Conservation (phyloP, 441 rosid species). For the Gossypium trilobum region DNA sequence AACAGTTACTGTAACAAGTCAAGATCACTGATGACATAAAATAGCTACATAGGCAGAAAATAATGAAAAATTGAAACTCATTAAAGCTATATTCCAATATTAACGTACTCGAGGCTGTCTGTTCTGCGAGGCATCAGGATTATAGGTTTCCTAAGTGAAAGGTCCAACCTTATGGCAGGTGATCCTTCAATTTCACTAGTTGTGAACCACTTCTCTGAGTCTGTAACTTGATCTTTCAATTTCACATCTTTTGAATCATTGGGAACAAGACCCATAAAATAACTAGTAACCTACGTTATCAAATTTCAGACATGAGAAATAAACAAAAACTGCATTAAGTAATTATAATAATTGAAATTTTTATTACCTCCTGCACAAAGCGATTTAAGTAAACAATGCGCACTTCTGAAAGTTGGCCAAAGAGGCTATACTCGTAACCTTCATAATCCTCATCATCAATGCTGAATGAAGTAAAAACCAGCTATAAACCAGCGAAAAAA, state of each 20-base stretch:
- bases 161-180: slow-evolving; percentile 84
- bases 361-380: slow-evolving; percentile 85
- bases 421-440: slow-evolving; percentile 83
- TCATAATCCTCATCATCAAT: slow-evolving; percentile 74
- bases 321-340: slow-evolving; percentile 12
- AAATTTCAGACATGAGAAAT: slow-evolving; percentile 27
- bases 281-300: slow-evolving; percentile 55
- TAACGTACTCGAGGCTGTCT: slow-evolving; percentile 77
- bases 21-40: slow-evolving; percentile 6
- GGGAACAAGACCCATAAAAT: slow-evolving; percentile 90
- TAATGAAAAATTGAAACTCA: slow-evolving; percentile 6
- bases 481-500: slow-evolving; percentile 35
- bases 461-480: slow-evolving; percentile 78
- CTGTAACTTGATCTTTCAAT: slow-evolving; percentile 74
- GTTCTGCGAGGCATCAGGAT: slow-evolving; percentile 92
- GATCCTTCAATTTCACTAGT: slow-evolving; percentile 90
- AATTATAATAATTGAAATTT: slow-evolving; percentile 16
- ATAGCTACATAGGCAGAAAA: neutral
- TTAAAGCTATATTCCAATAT: slow-evolving; percentile 15
- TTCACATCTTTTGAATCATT: slow-evolving; percentile 58
- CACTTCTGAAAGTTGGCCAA: slow-evolving; percentile 95
- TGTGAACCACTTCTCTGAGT: slow-evolving; percentile 86
- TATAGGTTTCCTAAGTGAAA: slow-evolving; percentile 83
- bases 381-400: slow-evolving; percentile 89
- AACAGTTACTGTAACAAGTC: slow-evolving; percentile 11